phyloP scores from a whole-genome alignment of 164 flowering plant genomes.

The Berberis thunbergii region DNA sequence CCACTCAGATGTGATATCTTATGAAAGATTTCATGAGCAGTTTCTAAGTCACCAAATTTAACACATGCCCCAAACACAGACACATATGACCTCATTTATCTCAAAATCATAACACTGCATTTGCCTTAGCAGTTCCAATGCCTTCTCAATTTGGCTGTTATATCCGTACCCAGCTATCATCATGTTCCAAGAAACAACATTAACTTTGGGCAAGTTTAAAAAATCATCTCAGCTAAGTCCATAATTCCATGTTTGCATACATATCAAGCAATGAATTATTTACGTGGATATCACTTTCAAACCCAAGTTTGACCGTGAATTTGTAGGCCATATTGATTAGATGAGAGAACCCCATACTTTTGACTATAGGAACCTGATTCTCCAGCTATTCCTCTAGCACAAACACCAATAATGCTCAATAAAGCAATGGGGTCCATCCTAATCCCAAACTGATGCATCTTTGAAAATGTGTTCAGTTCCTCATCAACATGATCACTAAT shows the following conservation, averaged over 20 bases:
- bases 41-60: slow-evolving; percentile 48
- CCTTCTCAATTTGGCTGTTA: slow-evolving; percentile 26
- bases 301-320: slow-evolving; percentile 55
- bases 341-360: slow-evolving; percentile 5
- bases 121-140: slow-evolving; percentile 31
- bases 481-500: slow-evolving; percentile 38
- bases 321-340: slow-evolving; percentile 33
- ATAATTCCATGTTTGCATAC: slow-evolving; percentile 55
- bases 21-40: slow-evolving; percentile 38
- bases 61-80: slow-evolving; percentile 56
- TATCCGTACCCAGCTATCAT: slow-evolving; percentile 74
- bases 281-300: slow-evolving; percentile 42
- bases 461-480: slow-evolving; percentile 49
- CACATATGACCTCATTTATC: slow-evolving; percentile 52
- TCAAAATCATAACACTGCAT: slow-evolving; percentile 45
- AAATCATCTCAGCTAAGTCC: slow-evolving; percentile 54
- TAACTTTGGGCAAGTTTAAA: slow-evolving; percentile 25
- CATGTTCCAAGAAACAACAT: slow-evolving; percentile 62
- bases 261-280: slow-evolving; percentile 57
- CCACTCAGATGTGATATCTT: slow-evolving; percentile 41
- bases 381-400: slow-evolving; percentile 29
- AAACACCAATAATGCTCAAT: slow-evolving; percentile 60
- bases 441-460: slow-evolving; percentile 46
- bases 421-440: slow-evolving; percentile 51
- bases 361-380: slow-evolving; percentile 14